Percentiles rank a stretch among this genome's conserved stretches.
phyloP scores from a whole-genome alignment of 495 filamentous ascomycete genomes.

The Aspergillus cristatus region DNA sequence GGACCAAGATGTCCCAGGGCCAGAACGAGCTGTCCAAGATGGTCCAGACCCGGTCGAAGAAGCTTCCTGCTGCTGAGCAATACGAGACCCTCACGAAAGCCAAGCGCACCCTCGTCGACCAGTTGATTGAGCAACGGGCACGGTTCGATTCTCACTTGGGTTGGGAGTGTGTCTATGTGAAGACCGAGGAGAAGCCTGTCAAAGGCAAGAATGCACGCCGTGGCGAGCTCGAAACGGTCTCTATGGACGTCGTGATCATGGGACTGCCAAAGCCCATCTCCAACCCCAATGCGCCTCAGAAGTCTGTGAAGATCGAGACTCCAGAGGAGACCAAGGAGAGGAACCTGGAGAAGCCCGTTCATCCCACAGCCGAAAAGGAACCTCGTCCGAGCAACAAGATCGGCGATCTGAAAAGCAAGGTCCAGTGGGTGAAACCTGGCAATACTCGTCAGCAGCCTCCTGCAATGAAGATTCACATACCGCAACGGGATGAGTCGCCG shows the following conservation, averaged over 20 bases:
- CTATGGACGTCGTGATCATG: constrained; percentile 31
- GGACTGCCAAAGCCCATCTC: constrained; percentile 12
- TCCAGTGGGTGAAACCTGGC: neutral
- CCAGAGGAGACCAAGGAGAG: neutral
- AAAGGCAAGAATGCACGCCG: constrained; percentile 21
- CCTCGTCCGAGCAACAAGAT: neutral
- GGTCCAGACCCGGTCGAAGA: constrained; percentile 24
- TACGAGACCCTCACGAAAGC: constrained; percentile 20
- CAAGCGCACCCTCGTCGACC: constrained; percentile 25
- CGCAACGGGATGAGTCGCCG: neutral
- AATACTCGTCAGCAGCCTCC: neutral
- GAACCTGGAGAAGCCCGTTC: neutral
- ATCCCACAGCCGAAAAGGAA: neutral
- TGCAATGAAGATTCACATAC: neutral
- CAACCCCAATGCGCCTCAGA: constrained; percentile 8
- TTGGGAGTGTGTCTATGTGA: constrained; percentile 32
- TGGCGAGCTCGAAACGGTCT: constrained; percentile 24
- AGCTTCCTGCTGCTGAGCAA: constrained; percentile 17
- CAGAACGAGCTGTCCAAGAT: constrained; percentile 21
- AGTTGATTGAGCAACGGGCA: constrained; percentile 22
- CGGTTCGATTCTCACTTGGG: constrained; percentile 16
- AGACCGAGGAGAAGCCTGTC: constrained; percentile 16
- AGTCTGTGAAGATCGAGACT: constrained; percentile 10
- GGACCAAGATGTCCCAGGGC: constrained; percentile 18
- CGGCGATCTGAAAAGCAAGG: neutral